Conservation (phyloP, 140 eudicot genomes). For the Erigeron philadelphicus region DNA sequence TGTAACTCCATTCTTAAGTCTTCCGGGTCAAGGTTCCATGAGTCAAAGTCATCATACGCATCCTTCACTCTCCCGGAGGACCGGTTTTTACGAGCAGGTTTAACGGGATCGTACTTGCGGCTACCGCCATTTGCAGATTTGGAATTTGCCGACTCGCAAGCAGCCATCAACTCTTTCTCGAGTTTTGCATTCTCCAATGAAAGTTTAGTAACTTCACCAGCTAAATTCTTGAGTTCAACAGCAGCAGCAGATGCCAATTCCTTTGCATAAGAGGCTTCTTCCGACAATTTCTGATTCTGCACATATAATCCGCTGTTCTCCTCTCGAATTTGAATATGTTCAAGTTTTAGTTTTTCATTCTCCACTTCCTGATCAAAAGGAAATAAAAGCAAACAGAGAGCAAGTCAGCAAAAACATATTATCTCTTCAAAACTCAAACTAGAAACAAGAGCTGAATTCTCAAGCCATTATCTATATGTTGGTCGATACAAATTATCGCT, state of each 20-base stretch:
- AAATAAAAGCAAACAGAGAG: slow-evolving; percentile 11
- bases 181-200: slow-evolving; percentile 75
- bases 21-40: slow-evolving; percentile 66
- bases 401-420: slow-evolving; percentile 15
- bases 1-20: slow-evolving; percentile 76
- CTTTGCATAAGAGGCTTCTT: slow-evolving; percentile 97
- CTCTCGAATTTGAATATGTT: slow-evolving; percentile 67
- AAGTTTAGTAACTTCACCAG: slow-evolving; percentile 86
- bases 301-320: slow-evolving; percentile 91
- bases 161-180: slow-evolving; percentile 68
- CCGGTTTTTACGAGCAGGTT: slow-evolving; percentile 59
- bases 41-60: slow-evolving; percentile 62
- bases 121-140: slow-evolving; percentile 44
- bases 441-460: neutral
- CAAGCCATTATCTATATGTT: neutral
- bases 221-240: slow-evolving; percentile 79
- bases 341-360: slow-evolving; percentile 73
- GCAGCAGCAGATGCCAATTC: slow-evolving; percentile 99
- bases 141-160: slow-evolving; percentile 57
- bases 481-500: neutral
- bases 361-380: slow-evolving; percentile 66
- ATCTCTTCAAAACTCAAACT: neutral
- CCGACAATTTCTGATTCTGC: slow-evolving; percentile 87
- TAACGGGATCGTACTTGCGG: slow-evolving; percentile 48
- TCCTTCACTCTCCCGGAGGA: slow-evolving; percentile 59